Evolutionary conservation across 129 eudicot genomes (phyloP), one percentile per base, ranked within the genome.

Genomic region (Flaveria ramosissima): DNA sequence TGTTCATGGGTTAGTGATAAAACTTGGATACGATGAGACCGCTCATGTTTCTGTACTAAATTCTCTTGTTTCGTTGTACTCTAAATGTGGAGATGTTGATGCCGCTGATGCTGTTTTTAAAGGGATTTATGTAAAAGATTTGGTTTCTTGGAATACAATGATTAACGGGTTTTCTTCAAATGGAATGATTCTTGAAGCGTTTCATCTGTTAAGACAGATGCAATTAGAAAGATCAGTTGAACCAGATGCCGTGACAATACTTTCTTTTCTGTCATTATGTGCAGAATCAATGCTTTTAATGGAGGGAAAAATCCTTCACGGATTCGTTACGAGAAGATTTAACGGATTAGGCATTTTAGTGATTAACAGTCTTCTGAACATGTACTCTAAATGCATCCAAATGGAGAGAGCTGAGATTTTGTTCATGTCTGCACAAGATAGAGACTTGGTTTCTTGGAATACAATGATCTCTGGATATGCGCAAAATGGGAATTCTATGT

Each of bases 91-190:
- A 21, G 92, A 87, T 57, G 76, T 80, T 27, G 57, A 46, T 47
- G 83, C 74, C 30, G 86, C 92, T 0, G 43, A 67, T 21, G 24
- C 12, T 23, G 52, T 87, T 17, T 90, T 90, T 71, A 43, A 23
- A 56, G 72, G 68, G 73, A 81, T 87, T 59, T 48, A 26, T 16
- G 42, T 7, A 9, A 87, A 87, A 72, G 87, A 90, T 87, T 78
- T 87, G 81, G 77, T 90, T 76, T 81, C 96, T 12, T 90, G 92
- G 92, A 90, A 90, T 85, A 77, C 90, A 42, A 81, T 87, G 90
- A 90, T 90, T 16, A 75, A 87, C 7, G 96, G 92, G 57, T 82
- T 83, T 74, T 72, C 80, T 73, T 73, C 77, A 69, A 81, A 79
- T 76, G 92, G 84, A 52, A 74, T 77, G 80, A 36, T 78, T 79